Conservation (phyloP, 305 asterid genomes). For the Fraxinus floribunda region DNA sequence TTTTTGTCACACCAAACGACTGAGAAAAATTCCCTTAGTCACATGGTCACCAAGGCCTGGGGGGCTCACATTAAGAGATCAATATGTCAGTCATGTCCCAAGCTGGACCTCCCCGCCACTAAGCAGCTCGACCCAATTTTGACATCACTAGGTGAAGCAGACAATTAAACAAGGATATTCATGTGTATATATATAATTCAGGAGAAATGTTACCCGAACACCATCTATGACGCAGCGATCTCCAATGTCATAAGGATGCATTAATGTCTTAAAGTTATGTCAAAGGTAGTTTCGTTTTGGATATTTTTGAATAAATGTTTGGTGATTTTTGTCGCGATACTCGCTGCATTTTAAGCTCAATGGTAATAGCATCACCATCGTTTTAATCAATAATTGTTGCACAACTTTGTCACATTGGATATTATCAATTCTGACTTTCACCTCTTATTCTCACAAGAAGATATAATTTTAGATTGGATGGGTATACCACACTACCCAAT, state of each 20-base stretch:
- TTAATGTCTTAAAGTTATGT: neutral
- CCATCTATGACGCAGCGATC: slow-evolving; percentile 69
- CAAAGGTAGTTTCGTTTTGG: too few relatives aligned
- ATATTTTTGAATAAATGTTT: too few relatives aligned
- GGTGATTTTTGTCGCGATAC: too few relatives aligned
- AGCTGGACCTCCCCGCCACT: neutral
- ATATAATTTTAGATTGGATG: too few relatives aligned
- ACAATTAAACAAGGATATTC: neutral
- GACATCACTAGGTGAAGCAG: neutral
- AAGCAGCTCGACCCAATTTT: neutral
- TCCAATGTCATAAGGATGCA: slow-evolving; percentile 75
- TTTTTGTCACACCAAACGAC: too few relatives aligned
- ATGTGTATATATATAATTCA: neutral
- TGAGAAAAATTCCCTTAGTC: neutral
- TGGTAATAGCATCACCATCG: too few relatives aligned
- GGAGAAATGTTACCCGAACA: slow-evolving; percentile 44
- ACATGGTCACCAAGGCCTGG: neutral
- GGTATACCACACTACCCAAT: too few relatives aligned
- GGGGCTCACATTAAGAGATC: neutral
- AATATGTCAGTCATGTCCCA: neutral
- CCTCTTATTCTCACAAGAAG: too few relatives aligned
- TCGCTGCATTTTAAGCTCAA: too few relatives aligned
- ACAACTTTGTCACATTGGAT: too few relatives aligned
- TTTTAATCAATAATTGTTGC: too few relatives aligned
- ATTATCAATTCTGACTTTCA: too few relatives aligned